Conservation (phyloP, 2,329 filamentous ascomycete genomes). For the Colletotrichum theobromicola region DNA sequence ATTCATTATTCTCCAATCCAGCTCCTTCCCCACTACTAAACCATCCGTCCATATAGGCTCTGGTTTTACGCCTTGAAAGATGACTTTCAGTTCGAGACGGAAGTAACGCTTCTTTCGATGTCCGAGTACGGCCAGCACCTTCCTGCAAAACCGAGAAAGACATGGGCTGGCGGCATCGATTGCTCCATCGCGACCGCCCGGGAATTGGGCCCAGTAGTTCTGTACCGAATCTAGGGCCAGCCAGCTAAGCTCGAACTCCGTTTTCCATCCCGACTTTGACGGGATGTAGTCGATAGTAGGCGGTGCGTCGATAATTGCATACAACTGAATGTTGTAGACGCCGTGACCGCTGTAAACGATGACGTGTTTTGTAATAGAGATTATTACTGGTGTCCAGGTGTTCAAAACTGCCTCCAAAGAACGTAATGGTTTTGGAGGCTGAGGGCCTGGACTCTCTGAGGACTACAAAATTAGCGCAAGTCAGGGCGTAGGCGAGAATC, state of each 20-base stretch:
- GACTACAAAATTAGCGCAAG: neutral
- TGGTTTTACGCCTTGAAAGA: neutral
- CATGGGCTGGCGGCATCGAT: neutral
- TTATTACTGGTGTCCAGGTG: neutral
- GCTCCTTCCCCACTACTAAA: neutral
- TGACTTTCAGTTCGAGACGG: neutral
- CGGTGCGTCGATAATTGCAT: neutral
- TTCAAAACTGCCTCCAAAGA: neutral
- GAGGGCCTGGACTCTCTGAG: neutral
- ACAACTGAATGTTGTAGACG: neutral
- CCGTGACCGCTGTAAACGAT: neutral
- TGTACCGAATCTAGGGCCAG: neutral
- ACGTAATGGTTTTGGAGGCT: neutral
- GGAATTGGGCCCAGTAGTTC: neutral
- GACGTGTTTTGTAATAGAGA: neutral
- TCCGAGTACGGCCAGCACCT: neutral
- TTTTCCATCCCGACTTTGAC: neutral
- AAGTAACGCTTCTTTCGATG: neutral
- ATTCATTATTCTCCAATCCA: neutral
- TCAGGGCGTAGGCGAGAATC: neutral
- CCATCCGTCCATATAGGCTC: neutral
- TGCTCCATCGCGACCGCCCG: neutral
- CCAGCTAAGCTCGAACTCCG: neutral
- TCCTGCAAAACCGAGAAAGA: neutral
- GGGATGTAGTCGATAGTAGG: neutral